Base-by-base conservation (phyloP, 1,284 basidiomycete species). In the Marasmius fiardii region DNA sequence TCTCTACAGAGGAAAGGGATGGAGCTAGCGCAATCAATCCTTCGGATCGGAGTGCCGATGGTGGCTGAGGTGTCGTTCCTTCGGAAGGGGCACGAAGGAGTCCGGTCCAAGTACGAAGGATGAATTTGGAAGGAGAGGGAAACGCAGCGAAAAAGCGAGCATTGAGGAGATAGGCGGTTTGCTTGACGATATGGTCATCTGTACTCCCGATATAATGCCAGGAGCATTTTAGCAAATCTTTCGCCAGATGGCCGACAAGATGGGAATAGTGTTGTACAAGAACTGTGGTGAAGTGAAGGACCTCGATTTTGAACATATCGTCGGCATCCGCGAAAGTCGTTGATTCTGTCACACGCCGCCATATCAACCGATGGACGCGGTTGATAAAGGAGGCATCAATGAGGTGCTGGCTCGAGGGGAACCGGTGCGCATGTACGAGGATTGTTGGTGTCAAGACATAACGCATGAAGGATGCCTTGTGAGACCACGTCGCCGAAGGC, bases 101-200 rank as follows among this genome's bases (percentile, higher is more conserved):
- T 10, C 93, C 95, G 16, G 88, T 88, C 92, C 95, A 98, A 26
- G 96, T 92, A n/a, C 92, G 85, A 44, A 95, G 77, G 48, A 98
- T 88, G 69, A 99, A 97, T 72, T 98, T 98, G 61, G 86, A 81
- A 0, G 97, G 96, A 4, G 90, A 92, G 47, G 93, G 93, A 69
- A 93, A 97, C 1, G 85, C 87, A 35, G 90, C 88, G 67, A 98
- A 94, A 79, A 99, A 98, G 49, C 91, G 86, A n/a, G 96, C 93
- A 33, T 93, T 90, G 18, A 98, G 82, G 28, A 98, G 83, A 67
- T 96, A 96, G 0, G 95, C 92, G 23, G 92, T 92, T 68, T 98
- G 94, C 72, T 95, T 97, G 65, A 98, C 93, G 5, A 95, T 88
- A 2, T 90, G 83, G 67, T 98, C 95, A 45, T 95, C 93, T 54